Conservation (phyloP, 257 asterid species). For the Rauvolfia tetraphylla region DNA sequence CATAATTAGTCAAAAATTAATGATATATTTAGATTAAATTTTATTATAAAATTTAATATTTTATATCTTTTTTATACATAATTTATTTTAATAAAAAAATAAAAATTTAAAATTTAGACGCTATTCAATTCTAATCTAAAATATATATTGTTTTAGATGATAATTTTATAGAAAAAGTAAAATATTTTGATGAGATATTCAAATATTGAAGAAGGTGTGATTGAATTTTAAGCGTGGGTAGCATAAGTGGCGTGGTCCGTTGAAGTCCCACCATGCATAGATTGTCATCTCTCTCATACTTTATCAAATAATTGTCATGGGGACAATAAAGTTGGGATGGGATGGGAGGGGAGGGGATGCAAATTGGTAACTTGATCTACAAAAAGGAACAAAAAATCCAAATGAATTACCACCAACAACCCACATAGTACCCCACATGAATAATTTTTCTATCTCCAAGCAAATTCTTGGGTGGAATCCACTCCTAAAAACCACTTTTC, state of each 20-base stretch:
- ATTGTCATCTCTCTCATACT: neutral
- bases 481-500: conserved; percentile 14
- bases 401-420: neutral
- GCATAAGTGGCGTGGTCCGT: neutral
- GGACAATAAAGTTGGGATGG: conserved; percentile 4
- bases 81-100: too few species aligned
- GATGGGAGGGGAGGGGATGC: conserved; percentile 6
- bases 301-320: neutral
- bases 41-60: too few species aligned
- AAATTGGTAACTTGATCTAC: neutral
- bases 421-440: conserved; percentile 4
- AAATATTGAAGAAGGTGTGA: too few species aligned
- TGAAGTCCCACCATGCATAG: neutral
- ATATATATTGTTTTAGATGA: too few species aligned
- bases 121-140: too few species aligned
- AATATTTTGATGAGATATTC: too few species aligned
- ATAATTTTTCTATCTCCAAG: neutral
- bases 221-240: too few species aligned
- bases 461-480: conserved; percentile 19
- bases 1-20: too few species aligned
- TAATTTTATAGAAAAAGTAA: too few species aligned
- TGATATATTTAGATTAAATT: too few species aligned
- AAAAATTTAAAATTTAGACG: too few species aligned
- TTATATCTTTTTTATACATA: too few species aligned
- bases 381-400: neutral